Evolutionary conservation across 1,139 yeast genomes (phyloP).

Genomic region (Nematodospora anomalae): DNA sequence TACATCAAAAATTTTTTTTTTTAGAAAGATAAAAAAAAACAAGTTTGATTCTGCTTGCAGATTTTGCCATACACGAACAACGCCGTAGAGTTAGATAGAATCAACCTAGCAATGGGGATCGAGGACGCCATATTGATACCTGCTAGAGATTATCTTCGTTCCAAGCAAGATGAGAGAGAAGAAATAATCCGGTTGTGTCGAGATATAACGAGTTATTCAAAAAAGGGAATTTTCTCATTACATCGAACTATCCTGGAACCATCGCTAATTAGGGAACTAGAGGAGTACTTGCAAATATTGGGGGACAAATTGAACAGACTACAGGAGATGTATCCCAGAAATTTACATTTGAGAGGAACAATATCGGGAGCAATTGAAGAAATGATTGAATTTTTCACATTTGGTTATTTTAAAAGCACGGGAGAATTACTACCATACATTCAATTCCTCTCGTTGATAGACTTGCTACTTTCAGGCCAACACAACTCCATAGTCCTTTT

Average conservation of each 20-base stretch:
- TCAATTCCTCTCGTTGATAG: conserved; percentile 17
- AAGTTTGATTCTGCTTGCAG: conserved; percentile 3
- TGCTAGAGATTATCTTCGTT: conserved; percentile 17
- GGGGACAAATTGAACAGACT: conserved; percentile 17
- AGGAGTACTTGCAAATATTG: conserved; percentile 18
- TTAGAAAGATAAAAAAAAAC: too few relatives aligned
- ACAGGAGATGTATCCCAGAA: conserved; percentile 15
- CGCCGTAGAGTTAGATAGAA: background rate
- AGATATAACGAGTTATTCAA: conserved; percentile 38
- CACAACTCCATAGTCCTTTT: background rate
- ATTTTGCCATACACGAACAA: conserved; percentile 1
- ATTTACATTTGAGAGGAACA: conserved; percentile 21
- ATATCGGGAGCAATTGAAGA: conserved; percentile 35
- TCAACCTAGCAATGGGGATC: conserved; percentile 1
- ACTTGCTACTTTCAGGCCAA: background rate
- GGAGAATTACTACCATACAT: conserved; percentile 19
- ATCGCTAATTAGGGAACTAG: conserved; percentile 15
- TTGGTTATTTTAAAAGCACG: conserved; percentile 26
- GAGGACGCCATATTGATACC: conserved; percentile 18
- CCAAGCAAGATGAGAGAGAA: conserved; percentile 35
- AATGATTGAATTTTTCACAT: conserved; percentile 39
- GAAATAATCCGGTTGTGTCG: conserved; percentile 35
- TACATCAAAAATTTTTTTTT: background rate
- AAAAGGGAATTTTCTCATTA: conserved; percentile 38
- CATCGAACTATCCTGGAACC: conserved; percentile 23